Conservation (phyloP, 805 yeast genomes). For the Metschnikowia continentalis region DNA sequence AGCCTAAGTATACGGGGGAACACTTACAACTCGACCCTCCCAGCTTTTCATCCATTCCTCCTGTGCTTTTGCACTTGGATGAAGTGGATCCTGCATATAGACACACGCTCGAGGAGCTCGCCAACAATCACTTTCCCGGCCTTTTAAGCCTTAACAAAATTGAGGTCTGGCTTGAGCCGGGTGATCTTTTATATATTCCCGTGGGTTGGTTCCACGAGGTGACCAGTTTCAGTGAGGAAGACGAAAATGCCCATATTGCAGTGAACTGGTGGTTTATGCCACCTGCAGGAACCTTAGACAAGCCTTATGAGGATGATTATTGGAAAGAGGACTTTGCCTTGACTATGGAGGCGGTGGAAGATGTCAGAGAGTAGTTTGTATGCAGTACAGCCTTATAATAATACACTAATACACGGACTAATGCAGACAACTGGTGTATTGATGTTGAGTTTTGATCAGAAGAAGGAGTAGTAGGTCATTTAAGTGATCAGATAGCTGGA, state of each 20-base stretch:
- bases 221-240: constrained; percentile 49
- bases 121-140: constrained; percentile 46
- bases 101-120: constrained; percentile 28
- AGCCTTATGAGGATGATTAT: constrained; percentile 45
- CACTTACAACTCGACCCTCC: constrained; percentile 51
- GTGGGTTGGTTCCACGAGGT: constrained; percentile 86
- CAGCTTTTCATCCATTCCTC: constrained; percentile 62
- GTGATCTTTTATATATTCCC: constrained; percentile 67
- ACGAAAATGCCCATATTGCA: constrained; percentile 49
- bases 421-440: too few relatives aligned
- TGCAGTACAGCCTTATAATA: neutral
- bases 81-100: constrained; percentile 34
- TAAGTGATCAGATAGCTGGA: too few relatives aligned
- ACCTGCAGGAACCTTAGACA: constrained; percentile 38
- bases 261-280: constrained; percentile 75
- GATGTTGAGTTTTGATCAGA: too few relatives aligned
- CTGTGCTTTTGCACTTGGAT: constrained; percentile 56
- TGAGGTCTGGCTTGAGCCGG: constrained; percentile 50
- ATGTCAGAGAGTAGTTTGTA: neutral
- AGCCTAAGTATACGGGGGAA: constrained; percentile 6
- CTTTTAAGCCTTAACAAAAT: constrained; percentile 39
- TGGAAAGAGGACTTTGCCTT: constrained; percentile 52
- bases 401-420: too few relatives aligned
- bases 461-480: too few relatives aligned
- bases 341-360: constrained; percentile 29